Evolutionary conservation across 495 filamentous ascomycete species (phyloP).

Genomic region (Penicillium mononematosum): DNA sequence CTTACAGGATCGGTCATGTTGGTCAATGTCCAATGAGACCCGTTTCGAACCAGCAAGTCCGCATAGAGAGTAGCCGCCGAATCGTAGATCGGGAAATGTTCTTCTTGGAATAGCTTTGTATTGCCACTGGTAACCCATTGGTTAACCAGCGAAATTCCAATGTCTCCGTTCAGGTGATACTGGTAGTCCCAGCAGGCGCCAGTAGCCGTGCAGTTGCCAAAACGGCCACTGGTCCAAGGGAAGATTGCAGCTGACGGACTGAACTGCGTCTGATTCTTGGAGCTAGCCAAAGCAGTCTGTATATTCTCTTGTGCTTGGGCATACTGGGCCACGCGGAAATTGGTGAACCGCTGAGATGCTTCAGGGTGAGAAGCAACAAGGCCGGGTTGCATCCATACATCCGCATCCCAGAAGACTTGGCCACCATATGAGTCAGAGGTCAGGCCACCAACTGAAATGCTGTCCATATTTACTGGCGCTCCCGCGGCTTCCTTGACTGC

Average conservation of each 20-base stretch:
- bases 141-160: constrained; percentile 61
- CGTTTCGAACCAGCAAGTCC: constrained; percentile 55
- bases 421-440: constrained; percentile 63
- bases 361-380: constrained; percentile 58
- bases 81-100: constrained; percentile 59
- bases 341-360: constrained; percentile 55
- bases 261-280: constrained; percentile 54
- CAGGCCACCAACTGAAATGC: constrained; percentile 61
- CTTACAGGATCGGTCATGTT: constrained; percentile 76
- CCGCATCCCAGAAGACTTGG: constrained; percentile 65
- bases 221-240: constrained; percentile 64
- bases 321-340: constrained; percentile 55
- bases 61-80: constrained; percentile 57
- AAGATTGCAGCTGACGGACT: constrained; percentile 54
- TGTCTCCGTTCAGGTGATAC: constrained; percentile 69
- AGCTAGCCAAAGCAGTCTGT: constrained; percentile 44
- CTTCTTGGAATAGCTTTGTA: constrained; percentile 49
- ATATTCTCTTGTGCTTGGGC: constrained; percentile 53
- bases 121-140: constrained; percentile 62
- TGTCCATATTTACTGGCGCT: constrained; percentile 52
- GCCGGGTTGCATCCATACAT: constrained; percentile 67
- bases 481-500: constrained; percentile 37
- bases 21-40: constrained; percentile 48
- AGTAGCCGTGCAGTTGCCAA: constrained; percentile 64
- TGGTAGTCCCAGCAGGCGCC: constrained; percentile 64